Evolutionary conservation across 331 rosid genomes (phyloP), one percentile per base, ranked within the genome.

Genomic region (Phaseolus coccineus): DNA sequence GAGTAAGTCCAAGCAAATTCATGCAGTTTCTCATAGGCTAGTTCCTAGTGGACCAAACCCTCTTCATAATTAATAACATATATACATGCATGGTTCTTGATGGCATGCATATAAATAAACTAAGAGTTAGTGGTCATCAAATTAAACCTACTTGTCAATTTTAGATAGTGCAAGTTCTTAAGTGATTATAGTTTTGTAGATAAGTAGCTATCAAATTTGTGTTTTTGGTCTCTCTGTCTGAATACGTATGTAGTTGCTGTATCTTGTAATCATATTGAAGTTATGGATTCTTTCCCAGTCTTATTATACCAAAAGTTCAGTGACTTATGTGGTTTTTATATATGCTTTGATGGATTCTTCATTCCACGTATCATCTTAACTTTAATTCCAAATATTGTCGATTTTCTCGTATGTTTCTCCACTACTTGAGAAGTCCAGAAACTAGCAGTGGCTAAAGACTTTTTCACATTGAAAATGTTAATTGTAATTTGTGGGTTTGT

Each of bases 31-130:
- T 7, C 93, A 8, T 46, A 52, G 84, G 13, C 22, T 12, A 50
- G 92, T 90, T 35, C 93, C 93, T 3, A 62, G 71, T 52, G 97
- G 93, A 62, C 92, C 97, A 71, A 89, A 92, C 80, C 96, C 77
- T 55, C 96, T 92, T 75, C 96, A 92, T 81, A 89, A 92, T 79
- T 90, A 85, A 88, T 58, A 71, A 42, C 6, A 37, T 80, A 13
- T 8, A 67, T 19, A 19, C 22, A 19, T 19, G 22, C 11, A 19
- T 19, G 11, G 31, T 22, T 39, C 50, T 74, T 24, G 47, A 31
- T 39, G 24, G 27, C 85, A 46, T 66, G 7, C 30, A 70, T 31
- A 77, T 63, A 71, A 24, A 64, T 77, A 82, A 44, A 77, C 22
- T 10, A 42, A 61, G 56, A 51, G 48, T 59, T 46, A 28, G 39